Evolutionary conservation across 257 asterid genomes (phyloP).

Genomic region (Echium plantagineum): DNA sequence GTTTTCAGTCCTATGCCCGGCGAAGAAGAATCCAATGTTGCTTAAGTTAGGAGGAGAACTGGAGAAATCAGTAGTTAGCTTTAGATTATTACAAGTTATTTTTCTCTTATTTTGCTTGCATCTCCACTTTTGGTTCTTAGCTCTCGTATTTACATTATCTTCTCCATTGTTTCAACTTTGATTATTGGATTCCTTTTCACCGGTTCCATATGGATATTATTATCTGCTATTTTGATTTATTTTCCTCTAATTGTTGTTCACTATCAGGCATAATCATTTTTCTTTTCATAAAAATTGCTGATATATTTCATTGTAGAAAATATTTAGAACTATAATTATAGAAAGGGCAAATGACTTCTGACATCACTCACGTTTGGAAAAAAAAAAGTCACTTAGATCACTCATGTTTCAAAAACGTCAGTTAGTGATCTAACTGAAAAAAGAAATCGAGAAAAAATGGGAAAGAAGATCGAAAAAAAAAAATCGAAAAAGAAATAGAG

Average conservation of each 20-base stretch:
- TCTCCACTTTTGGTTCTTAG: slow-evolving; percentile 14
- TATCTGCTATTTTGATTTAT: not conserved
- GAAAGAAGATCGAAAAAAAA: no score
- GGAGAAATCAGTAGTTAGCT: slow-evolving; percentile 15
- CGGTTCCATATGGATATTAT: slow-evolving; percentile 16
- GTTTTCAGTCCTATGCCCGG: slow-evolving; percentile 24
- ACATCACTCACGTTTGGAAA: no score
- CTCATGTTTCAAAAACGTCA: no score
- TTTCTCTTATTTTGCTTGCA: slow-evolving; percentile 9
- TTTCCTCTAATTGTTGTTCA: not conserved
- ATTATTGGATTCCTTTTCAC: slow-evolving; percentile 35
- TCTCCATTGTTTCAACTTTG: slow-evolving; percentile 20
- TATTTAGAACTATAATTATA: no score
- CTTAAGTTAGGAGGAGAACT: slow-evolving; percentile 19
- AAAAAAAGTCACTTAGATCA: no score
- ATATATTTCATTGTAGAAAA: no score
- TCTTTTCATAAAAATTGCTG: no score
- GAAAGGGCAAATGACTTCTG: no score
- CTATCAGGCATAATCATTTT: not conserved
- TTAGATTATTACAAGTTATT: slow-evolving; percentile 13
- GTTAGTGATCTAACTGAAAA: no score
- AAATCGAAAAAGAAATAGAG: no score
- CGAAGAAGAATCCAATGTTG: slow-evolving; percentile 43
- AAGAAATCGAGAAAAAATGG: no score
- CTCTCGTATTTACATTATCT: slow-evolving; percentile 21